phyloP scores from a whole-genome alignment of 2,329 filamentous ascomycete species.

The Nemania sp. region DNA sequence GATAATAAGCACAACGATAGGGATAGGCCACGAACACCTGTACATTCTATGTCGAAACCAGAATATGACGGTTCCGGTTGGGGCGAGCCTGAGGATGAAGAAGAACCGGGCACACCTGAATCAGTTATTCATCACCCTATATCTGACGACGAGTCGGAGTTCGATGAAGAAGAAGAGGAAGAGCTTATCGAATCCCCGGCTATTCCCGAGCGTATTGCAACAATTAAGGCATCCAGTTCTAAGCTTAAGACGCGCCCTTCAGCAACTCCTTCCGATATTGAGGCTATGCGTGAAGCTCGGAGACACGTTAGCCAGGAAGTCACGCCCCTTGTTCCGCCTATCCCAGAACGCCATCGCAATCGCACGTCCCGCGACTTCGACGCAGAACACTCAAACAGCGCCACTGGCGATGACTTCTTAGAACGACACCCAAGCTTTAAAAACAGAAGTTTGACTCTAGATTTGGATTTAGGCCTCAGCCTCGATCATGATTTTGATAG shows the following conservation, averaged over 20 bases:
- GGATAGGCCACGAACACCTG: constrained; percentile 60
- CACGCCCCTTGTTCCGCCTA: constrained; percentile 65
- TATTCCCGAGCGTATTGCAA: constrained; percentile 85
- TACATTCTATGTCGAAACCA: constrained; percentile 65
- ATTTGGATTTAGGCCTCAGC: constrained; percentile 85
- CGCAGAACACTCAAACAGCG: constrained; percentile 52
- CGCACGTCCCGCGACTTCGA: constrained; percentile 64
- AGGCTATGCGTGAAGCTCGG: constrained; percentile 86
- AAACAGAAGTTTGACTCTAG: constrained; percentile 83
- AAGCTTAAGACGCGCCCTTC: constrained; percentile 91
- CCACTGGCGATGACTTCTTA: constrained; percentile 58
- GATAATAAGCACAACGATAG: constrained; percentile 52
- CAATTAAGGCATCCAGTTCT: constrained; percentile 87
- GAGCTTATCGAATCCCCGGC: constrained; percentile 65
- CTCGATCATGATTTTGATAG: constrained; percentile 94
- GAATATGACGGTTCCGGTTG: constrained; percentile 72
- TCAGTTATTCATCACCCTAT: constrained; percentile 88
- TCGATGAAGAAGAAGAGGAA: constrained; percentile 42
- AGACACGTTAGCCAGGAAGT: constrained; percentile 85
- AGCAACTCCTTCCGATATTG: constrained; percentile 84
- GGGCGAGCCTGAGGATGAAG: constrained; percentile 63
- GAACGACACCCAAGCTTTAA: constrained; percentile 80
- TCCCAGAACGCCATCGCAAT: constrained; percentile 70
- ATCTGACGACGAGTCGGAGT: constrained; percentile 54
- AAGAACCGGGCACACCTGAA: constrained; percentile 80